Conservation (phyloP, 2,329 filamentous ascomycete genomes). For the Nakataea oryzae region DNA sequence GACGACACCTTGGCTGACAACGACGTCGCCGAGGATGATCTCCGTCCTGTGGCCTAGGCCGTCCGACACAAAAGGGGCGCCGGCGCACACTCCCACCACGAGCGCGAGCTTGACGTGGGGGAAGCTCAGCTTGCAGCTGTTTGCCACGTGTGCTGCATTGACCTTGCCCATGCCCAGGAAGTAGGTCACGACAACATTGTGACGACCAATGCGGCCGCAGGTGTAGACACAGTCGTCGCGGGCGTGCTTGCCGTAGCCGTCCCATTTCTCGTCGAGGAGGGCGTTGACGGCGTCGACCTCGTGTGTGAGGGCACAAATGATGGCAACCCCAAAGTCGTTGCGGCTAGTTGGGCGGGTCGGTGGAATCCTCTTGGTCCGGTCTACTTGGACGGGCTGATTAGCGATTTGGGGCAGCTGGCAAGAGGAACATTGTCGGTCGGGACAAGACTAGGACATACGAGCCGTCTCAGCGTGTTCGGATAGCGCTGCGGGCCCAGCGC, state of each 20-base stretch:
- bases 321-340: conserved; percentile 20
- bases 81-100: neutral
- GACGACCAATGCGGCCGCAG: conserved; percentile 4
- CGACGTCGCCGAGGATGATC: conserved; percentile 14
- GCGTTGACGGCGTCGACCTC: neutral
- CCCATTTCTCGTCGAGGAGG: conserved; percentile 2
- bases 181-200: conserved; percentile 3
- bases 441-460: too few relatives aligned
- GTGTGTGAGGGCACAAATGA: conserved; percentile 21
- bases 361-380: neutral
- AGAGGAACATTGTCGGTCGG: too few relatives aligned
- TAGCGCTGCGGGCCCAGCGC: too few relatives aligned
- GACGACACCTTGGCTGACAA: conserved; percentile 11
- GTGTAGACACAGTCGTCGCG: conserved; percentile 20
- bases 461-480: too few relatives aligned
- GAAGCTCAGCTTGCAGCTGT: conserved; percentile 9
- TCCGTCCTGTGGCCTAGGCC: conserved; percentile 3
- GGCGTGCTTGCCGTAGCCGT: conserved; percentile 8
- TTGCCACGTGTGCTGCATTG: conserved; percentile 5
- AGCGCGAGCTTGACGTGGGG: conserved; percentile 5
- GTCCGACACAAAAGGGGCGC: neutral
- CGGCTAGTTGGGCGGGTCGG: neutral
- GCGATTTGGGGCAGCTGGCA: too few relatives aligned
- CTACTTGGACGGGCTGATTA: too few relatives aligned
- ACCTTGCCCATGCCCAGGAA: conserved; percentile 10